Evolutionary conservation across 495 filamentous ascomycete species (phyloP).

Genomic region (Oleoguttula mirabilis): DNA sequence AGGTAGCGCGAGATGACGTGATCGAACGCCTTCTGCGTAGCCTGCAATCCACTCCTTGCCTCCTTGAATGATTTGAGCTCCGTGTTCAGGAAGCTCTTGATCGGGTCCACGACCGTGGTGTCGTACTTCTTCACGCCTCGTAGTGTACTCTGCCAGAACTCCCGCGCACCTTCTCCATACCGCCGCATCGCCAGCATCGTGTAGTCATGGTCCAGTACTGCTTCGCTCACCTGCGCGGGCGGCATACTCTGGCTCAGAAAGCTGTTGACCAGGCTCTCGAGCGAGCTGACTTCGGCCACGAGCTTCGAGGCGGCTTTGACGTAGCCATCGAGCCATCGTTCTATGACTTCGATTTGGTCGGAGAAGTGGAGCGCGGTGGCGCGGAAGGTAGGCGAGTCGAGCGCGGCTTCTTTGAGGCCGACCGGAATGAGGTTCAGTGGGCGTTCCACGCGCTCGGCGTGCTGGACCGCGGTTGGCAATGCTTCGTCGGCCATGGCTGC

Average conservation of each 20-base stretch:
- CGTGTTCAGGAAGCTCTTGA: conserved; percentile 57
- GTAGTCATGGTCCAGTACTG: conserved; percentile 87
- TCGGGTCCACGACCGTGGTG: conserved; percentile 62
- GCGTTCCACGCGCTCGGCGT: conserved; percentile 5
- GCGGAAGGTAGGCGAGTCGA: conserved; percentile 92
- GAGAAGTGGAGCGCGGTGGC: conserved; percentile 77
- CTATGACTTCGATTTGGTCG: conserved; percentile 83
- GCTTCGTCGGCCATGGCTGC: conserved; percentile 4
- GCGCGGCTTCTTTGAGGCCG: conserved; percentile 78
- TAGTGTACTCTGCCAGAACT: conserved; percentile 73
- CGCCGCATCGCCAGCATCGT: conserved; percentile 74
- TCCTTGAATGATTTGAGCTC: conserved; percentile 69
- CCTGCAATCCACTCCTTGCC: conserved; percentile 57
- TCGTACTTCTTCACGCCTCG: conserved; percentile 63
- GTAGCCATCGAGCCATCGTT: conserved; percentile 88
- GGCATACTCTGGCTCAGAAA: conserved; percentile 63
- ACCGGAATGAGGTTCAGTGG: conserved; percentile 46
- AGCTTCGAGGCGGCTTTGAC: conserved; percentile 67
- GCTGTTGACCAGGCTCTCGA: conserved; percentile 57
- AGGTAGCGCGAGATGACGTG: conserved; percentile 65
- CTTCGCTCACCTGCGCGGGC: conserved; percentile 60
- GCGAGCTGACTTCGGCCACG: conserved; percentile 52
- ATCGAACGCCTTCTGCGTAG: conserved; percentile 75
- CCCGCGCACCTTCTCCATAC: conserved; percentile 70
- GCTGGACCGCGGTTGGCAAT: background rate